Evolutionary conservation across 163 green algal genomes (phyloP).

Genomic region (Trebouxia gelatinosa): DNA sequence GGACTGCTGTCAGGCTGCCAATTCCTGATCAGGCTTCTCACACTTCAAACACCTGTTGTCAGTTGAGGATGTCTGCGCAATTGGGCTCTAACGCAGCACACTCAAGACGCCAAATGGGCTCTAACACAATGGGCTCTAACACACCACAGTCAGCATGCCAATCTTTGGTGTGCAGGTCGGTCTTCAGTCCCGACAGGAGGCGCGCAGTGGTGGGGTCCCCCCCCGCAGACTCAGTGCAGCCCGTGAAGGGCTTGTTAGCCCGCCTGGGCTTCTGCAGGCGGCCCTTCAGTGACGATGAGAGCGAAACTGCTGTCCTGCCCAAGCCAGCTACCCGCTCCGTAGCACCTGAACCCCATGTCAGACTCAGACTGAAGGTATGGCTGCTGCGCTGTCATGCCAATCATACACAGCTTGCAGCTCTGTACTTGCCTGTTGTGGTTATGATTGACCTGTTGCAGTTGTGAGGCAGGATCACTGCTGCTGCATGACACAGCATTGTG

Average conservation of each 20-base stretch:
- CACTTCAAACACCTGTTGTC: not conserved
- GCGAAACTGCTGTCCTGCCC: not conserved
- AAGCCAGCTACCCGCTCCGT: not conserved
- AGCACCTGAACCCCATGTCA: constrained; percentile 4
- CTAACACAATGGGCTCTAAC: too few species aligned
- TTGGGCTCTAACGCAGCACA: too few species aligned
- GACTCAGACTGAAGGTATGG: constrained; percentile 29
- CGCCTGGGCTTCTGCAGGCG: constrained; percentile 21
- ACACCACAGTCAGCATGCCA: too few species aligned
- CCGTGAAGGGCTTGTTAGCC: constrained; percentile 11
- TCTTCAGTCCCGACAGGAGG: constrained; percentile 11
- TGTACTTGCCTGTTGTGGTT: too few species aligned
- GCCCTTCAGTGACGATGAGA: constrained; percentile 19
- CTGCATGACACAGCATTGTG: too few species aligned
- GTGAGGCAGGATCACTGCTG: too few species aligned
- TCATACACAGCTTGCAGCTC: too few species aligned
- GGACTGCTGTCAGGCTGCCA: constrained; percentile 21
- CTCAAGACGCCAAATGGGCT: too few species aligned
- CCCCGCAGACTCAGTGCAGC: constrained; percentile 18
- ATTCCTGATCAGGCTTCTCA: not conserved
- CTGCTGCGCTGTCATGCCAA: too few species aligned
- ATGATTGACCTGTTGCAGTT: too few species aligned
- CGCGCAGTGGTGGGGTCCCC: not conserved
- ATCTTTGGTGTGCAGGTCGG: constrained; percentile 20
- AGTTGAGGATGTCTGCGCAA: not conserved